phyloP scores from a whole-genome alignment of 768 basidiomycete genomes.

The Lactarius deliciosus region DNA sequence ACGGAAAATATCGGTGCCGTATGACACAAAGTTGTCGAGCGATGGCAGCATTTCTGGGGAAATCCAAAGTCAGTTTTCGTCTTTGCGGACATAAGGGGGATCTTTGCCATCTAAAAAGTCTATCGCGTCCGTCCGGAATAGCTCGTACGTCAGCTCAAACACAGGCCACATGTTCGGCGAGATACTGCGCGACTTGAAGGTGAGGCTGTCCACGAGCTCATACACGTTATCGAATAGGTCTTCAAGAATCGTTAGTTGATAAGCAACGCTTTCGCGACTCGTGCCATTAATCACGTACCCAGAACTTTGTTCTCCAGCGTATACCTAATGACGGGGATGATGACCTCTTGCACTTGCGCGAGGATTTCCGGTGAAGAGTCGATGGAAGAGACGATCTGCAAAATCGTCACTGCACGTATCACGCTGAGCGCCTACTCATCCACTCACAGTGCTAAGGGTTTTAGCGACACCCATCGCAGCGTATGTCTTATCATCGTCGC shows the following conservation, averaged over 20 bases:
- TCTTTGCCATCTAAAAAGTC: constrained; percentile 77
- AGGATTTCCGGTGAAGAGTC: constrained; percentile 74
- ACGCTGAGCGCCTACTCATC: constrained; percentile 9
- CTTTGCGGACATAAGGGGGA: neutral
- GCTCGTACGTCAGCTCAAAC: constrained; percentile 76
- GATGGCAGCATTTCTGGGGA: constrained; percentile 79
- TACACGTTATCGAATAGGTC: constrained; percentile 88
- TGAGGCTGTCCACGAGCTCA: constrained; percentile 80
- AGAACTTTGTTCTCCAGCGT: constrained; percentile 77
- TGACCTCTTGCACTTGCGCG: constrained; percentile 74
- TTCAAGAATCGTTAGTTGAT: constrained; percentile 33
- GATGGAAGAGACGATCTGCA: constrained; percentile 70
- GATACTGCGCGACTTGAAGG: constrained; percentile 75
- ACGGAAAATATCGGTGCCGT: constrained; percentile 74
- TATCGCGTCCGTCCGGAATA: constrained; percentile 80
- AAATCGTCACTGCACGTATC: constrained; percentile 4
- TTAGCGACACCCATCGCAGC: constrained; percentile 86
- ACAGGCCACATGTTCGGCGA: constrained; percentile 85
- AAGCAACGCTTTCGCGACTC: constrained; percentile 1
- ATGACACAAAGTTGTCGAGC: constrained; percentile 86
- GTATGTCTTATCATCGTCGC: constrained; percentile 84
- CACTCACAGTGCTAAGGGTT: constrained; percentile 72
- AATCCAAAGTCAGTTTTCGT: constrained; percentile 8
- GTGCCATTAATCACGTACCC: constrained; percentile 46
- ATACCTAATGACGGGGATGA: constrained; percentile 73